These are phyloP conservation scores for Glutinoglossum americanum DNA, from an alignment of 495 filamentous ascomycete genomes.

Conservation along the genomic window DNA sequence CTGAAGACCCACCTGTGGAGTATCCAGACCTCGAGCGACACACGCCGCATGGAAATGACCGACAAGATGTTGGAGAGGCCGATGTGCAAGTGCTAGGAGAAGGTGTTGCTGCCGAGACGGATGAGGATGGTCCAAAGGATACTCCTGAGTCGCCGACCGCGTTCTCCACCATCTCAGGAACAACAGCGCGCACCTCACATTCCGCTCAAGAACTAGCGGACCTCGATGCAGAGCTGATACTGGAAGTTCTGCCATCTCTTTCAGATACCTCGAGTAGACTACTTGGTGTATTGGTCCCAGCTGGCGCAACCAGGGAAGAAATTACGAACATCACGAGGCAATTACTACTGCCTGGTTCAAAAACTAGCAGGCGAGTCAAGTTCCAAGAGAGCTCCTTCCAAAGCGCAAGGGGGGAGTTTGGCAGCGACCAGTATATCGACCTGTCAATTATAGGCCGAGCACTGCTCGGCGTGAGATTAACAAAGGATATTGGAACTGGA, in stretches of 20 bases:
- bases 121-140: neutral
- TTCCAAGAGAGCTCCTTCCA: conserved; percentile 11
- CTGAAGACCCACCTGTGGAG: conserved; percentile 12
- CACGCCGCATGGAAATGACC: neutral
- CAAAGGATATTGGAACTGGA: conserved; percentile 7
- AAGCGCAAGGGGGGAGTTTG: conserved; percentile 11
- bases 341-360: conserved; percentile 15
- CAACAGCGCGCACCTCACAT: conserved; percentile 19
- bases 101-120: neutral
- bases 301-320: conserved; percentile 7
- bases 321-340: conserved; percentile 11
- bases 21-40: conserved; percentile 4
- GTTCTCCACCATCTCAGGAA: conserved; percentile 21
- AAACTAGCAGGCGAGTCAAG: conserved; percentile 11
- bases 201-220: conserved; percentile 15
- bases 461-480: conserved; percentile 9
- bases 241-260: conserved; percentile 17
- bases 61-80: neutral
- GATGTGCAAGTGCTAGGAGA: neutral
- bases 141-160: conserved; percentile 13
- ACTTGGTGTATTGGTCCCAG: conserved; percentile 15
- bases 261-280: conserved; percentile 11
- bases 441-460: conserved; percentile 9
- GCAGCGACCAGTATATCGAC: conserved; percentile 14
- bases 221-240: conserved; percentile 14